These are phyloP conservation scores for Cyclocybe cylindracea DNA, from an alignment of 768 basidiomycete species.

Conservation along the genomic window DNA sequence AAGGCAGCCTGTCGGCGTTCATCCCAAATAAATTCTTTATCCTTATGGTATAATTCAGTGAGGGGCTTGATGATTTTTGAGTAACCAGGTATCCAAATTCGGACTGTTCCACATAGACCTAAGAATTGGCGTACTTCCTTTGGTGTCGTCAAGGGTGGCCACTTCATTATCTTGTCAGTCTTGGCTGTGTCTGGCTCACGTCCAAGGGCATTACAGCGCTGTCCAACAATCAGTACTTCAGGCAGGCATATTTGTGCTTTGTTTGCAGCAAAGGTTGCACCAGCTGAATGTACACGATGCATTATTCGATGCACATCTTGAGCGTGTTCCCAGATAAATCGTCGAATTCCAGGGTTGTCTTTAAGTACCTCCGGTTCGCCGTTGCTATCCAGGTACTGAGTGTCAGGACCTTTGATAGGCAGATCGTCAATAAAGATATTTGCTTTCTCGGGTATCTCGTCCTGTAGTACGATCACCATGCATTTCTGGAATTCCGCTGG, in stretches of 20 bases:
- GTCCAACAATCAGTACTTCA: conserved; percentile 22
- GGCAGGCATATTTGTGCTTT: conserved; percentile 28
- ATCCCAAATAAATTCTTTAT: too few relatives aligned
- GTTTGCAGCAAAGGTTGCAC: conserved; percentile 33
- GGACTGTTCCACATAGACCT: conserved; percentile 24
- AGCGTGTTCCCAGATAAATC: conserved; percentile 42
- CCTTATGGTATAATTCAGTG: too few relatives aligned
- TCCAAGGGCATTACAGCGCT: conserved; percentile 25
- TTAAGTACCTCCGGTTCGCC: conserved; percentile 21
- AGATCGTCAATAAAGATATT: conserved; percentile 34
- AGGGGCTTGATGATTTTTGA: too few relatives aligned
- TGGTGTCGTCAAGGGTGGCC: conserved; percentile 20
- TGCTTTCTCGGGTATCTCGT: conserved; percentile 21
- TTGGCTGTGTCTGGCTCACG: conserved; percentile 20
- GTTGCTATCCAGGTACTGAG: conserved; percentile 24
- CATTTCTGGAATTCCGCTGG: conserved; percentile 31
- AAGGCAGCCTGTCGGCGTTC: too few relatives aligned
- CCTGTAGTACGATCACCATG: conserved; percentile 30
- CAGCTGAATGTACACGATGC: conserved; percentile 27
- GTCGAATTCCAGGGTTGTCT: conserved; percentile 28
- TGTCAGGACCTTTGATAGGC: conserved; percentile 28
- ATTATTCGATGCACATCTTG: conserved; percentile 31
- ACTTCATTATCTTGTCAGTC: conserved; percentile 19
- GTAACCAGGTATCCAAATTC: conserved; percentile 25
- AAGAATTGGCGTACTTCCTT: conserved; percentile 29